Evolutionary conservation across 352 stramenopile species (phyloP).

Genomic region (Elongisporangium anandrum): DNA sequence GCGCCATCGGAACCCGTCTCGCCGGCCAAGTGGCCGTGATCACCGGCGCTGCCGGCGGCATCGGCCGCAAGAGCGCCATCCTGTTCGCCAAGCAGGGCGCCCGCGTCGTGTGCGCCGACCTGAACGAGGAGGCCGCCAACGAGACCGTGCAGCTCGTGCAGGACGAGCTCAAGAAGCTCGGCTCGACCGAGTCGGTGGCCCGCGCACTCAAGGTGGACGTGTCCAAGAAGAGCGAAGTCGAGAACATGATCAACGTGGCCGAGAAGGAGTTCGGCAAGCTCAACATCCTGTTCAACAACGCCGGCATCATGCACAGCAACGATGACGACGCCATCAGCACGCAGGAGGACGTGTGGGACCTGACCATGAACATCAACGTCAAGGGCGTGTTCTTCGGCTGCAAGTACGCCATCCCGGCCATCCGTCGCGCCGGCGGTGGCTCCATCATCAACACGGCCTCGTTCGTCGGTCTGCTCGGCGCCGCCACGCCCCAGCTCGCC

Average conservation of each 20-base stretch:
- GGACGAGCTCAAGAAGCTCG: conserved; percentile 57
- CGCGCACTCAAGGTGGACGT: conserved; percentile 61
- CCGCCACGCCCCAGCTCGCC: conserved; percentile 81
- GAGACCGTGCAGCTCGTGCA: conserved; percentile 68
- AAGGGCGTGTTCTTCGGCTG: conserved; percentile 88
- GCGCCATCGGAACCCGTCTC: conserved; percentile 49
- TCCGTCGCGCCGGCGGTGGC: conserved; percentile 70
- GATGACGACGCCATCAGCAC: conserved; percentile 78
- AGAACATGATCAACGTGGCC: conserved; percentile 70
- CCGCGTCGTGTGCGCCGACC: conserved; percentile 73
- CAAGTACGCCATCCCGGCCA: conserved; percentile 83
- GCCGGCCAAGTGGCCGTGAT: conserved; percentile 76
- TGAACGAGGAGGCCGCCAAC: conserved; percentile 60
- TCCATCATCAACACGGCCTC: conserved; percentile 89
- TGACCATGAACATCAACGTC: conserved; percentile 87
- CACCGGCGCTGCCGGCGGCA: conserved; percentile 77
- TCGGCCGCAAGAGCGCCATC: conserved; percentile 76
- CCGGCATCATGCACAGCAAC: conserved; percentile 79
- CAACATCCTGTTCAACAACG: conserved; percentile 87
- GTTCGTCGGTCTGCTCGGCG: conserved; percentile 78
- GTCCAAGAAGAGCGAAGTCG: conserved; percentile 63
- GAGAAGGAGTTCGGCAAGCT: conserved; percentile 79
- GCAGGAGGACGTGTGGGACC: conserved; percentile 77
- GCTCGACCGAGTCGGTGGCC: conserved; percentile 41
- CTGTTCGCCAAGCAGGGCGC: conserved; percentile 82